These are phyloP conservation scores for Pachyrhizus erosus DNA, from an alignment of 306 rosid genomes.

Conservation along the genomic window DNA sequence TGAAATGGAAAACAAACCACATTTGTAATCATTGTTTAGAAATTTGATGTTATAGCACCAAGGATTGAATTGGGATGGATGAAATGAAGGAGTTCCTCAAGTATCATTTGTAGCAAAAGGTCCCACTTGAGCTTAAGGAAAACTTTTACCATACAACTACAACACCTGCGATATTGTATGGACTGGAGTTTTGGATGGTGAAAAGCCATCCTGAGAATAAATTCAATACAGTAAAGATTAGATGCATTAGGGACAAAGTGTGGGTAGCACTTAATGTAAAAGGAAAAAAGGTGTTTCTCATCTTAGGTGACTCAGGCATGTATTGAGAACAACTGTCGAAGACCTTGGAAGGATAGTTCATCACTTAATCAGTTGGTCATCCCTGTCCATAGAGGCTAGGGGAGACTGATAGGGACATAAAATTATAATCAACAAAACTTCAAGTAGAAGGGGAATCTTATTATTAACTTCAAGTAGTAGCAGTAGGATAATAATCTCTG, in stretches of 20 bases:
- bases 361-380: background rate
- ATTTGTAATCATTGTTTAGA: constrained; percentile 7
- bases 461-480: background rate
- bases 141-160: background rate
- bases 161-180: background rate
- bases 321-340: background rate
- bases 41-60: constrained; percentile 5
- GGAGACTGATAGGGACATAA: background rate
- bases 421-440: background rate
- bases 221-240: background rate
- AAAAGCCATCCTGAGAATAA: background rate
- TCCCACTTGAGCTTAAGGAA: background rate
- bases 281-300: background rate
- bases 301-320: background rate
- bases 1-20: background rate
- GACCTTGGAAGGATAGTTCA: background rate
- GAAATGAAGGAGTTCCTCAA: background rate
- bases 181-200: background rate
- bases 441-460: background rate
- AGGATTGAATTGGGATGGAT: background rate
- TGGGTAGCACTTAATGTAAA: background rate
- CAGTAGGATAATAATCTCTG: background rate
- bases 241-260: constrained; percentile 6
- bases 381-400: background rate
- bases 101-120: background rate